Evolutionary conservation across 495 filamentous ascomycete genomes (phyloP).

Genomic region (Penicillium riverlandense): DNA sequence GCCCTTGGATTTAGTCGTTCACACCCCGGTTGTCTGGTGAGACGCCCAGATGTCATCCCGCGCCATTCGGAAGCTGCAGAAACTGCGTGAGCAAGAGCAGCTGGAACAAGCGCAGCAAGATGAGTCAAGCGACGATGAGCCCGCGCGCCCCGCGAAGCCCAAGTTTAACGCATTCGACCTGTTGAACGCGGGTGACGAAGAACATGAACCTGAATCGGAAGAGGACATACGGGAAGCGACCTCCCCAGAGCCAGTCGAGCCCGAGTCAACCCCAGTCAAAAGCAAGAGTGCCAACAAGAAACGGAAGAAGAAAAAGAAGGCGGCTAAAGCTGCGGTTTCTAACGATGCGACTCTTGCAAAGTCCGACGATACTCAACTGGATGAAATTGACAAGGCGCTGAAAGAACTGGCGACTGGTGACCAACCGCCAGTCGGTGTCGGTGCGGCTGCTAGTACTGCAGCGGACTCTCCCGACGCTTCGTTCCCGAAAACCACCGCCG

Average conservation of each 20-base stretch:
- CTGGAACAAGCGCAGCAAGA: slow-evolving; percentile 41
- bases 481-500: slow-evolving; percentile 33
- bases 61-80: slow-evolving; percentile 70
- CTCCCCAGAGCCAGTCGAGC: slow-evolving; percentile 6
- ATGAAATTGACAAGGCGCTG: slow-evolving; percentile 82
- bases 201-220: slow-evolving; percentile 27
- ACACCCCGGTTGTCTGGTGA: background rate
- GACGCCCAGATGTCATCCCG: slow-evolving; percentile 63
- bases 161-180: slow-evolving; percentile 46
- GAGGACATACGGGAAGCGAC: slow-evolving; percentile 22
- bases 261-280: slow-evolving; percentile 10
- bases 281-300: slow-evolving; percentile 45
- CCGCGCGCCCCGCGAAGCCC: slow-evolving; percentile 24
- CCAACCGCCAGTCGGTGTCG: slow-evolving; percentile 7
- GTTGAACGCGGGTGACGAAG: slow-evolving; percentile 44
- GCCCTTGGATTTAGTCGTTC: background rate
- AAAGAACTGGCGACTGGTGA: slow-evolving; percentile 47
- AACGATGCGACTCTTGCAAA: slow-evolving; percentile 6
- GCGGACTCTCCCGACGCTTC: slow-evolving; percentile 33
- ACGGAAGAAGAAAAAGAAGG: slow-evolving; percentile 34
- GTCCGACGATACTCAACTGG: slow-evolving; percentile 37
- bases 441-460: slow-evolving; percentile 12
- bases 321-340: slow-evolving; percentile 11
- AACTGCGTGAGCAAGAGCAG: slow-evolving; percentile 55
- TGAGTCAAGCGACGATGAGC: slow-evolving; percentile 45